Base-by-base conservation (phyloP, 768 basidiomycete species). In the Glaciozyma antarctica region DNA sequence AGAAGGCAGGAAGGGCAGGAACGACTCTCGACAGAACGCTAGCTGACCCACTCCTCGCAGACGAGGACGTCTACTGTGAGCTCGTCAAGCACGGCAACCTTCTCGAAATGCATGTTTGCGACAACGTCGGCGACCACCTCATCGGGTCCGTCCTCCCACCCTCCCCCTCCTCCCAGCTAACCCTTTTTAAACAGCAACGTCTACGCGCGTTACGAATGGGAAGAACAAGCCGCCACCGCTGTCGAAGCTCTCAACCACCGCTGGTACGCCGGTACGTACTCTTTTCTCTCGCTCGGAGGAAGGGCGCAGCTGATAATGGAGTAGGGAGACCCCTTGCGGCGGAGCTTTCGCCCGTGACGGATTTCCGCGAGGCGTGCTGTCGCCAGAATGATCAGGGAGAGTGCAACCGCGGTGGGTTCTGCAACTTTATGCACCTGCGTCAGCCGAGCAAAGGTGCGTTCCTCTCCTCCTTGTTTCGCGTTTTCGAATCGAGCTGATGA, bases 121-220 rank as follows among this genome's bases (percentile, higher is more conserved):
- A 99, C 79, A 99, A 99, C 75, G 93, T 99, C 43, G 95, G 95
- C n/a, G 95, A 98, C 75, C 94, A 99, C 75, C 81, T 98, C 30
- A 90, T 94, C 73, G 67, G 68, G 38, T 41, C 38, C 38, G 38
- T 41, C 13, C 38, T 12, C 32, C 64, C 62, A 53, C 93, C 97
- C 3, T 97, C 38, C 12, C 13, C 38, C 38, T 41, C 38, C 38
- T 41, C 38, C 2, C 38, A 5, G 12, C 38, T 41, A 41, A 41
- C 38, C 38, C 12, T 12, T 15, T 7, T 12, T 15, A 41, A n/a
- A n/a, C 38, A 41, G 38, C 90, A 98, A 97, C 73, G 94, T 99
- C 3, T 99, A 99, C 75, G 94, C 93, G 6, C 85, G 94, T 28
- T 99, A 89, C 74, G 94, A 99, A 74, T 95, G 90, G 91, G 94